These are phyloP conservation scores for Fagus crenata DNA, from an alignment of 306 rosid genomes.

Conservation along the genomic window DNA sequence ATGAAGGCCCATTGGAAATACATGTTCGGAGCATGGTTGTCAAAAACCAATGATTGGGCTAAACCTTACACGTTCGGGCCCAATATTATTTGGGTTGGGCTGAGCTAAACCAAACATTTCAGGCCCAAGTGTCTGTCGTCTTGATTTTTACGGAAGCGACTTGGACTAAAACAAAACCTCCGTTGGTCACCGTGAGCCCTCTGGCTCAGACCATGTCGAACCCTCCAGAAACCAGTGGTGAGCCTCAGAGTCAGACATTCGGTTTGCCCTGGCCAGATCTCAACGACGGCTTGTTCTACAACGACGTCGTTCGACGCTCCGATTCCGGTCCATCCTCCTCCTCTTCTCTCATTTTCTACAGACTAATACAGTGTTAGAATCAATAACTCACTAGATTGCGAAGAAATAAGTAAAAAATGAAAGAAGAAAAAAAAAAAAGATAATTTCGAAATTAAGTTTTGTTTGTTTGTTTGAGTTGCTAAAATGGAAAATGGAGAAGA, in stretches of 20 bases:
- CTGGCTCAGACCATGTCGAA: neutral
- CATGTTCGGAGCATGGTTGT: no score
- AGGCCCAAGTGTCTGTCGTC: neutral
- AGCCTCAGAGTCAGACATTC: conserved; percentile 18
- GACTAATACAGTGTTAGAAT: neutral
- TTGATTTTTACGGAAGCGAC: neutral
- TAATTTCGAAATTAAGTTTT: neutral
- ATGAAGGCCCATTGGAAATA: no score
- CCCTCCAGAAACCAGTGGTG: conserved; percentile 3
- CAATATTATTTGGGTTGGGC: no score
- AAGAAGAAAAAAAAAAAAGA: neutral
- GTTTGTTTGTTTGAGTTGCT: neutral
- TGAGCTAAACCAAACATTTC: no score
- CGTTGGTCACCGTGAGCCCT: neutral
- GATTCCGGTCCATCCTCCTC: conserved; percentile 49
- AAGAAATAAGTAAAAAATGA: neutral
- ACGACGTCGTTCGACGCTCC: conserved; percentile 69
- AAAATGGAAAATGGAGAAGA: no score
- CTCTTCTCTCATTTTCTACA: neutral
- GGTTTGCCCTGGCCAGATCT: conserved; percentile 78
- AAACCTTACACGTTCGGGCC: no score
- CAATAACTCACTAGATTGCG: neutral
- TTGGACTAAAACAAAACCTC: neutral
- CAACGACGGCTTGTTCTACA: conserved; percentile 74
- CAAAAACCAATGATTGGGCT: no score